Evolutionary conservation across 2,329 filamentous ascomycete species (phyloP), one percentile per base, ranked within the genome.

Genomic region (Colletotrichum agaves): DNA sequence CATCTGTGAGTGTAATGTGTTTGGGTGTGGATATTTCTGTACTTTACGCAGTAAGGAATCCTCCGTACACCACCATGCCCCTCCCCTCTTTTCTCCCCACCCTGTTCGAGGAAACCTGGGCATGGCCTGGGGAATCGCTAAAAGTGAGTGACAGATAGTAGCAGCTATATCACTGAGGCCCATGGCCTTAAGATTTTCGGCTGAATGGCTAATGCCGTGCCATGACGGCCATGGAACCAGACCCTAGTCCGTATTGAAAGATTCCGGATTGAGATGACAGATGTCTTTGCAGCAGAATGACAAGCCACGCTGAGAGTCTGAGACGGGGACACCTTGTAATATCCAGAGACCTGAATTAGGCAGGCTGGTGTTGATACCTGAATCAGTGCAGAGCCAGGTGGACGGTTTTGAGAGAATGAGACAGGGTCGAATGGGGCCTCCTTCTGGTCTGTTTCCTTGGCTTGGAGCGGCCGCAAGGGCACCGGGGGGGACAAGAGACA

Each of bases 201-300:
- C 81, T 83, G 81, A 83, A 83, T 82, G 79, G 81, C 75, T 82
- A 80, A 83, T 83, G 80, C 78, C 79, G 79, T 81, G 77, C 75
- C 73, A 78, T 75, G 75, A 74, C 73, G 72, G 74, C 71, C 72
- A 75, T 75, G 78, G 77, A 77, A 77, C 53, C 57, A 71, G 72
- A 37, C 60, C 71, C 72, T 72, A 73, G 73, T 72, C 75, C 75
- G 61, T 68, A 62, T 66, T 41, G 68, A 55, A 58, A 72, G 73
- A 69, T 35, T 65, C 63, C 13, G 67, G 63, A 63, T 61, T 55
- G 68, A 70, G 67, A 70, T 50, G 64, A 31, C 64, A 52, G 64
- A 57, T 64, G 35, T 47, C 19, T 39, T 35, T 49, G 60, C 23
- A 63, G 43, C 19, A 37, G 52, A 27, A 27, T 31, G 19, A 37